Percentiles rank a stretch among this genome's conserved stretches.
Conservation (phyloP, 1,139 yeast species). For the Meyerozyma elateridarum region DNA sequence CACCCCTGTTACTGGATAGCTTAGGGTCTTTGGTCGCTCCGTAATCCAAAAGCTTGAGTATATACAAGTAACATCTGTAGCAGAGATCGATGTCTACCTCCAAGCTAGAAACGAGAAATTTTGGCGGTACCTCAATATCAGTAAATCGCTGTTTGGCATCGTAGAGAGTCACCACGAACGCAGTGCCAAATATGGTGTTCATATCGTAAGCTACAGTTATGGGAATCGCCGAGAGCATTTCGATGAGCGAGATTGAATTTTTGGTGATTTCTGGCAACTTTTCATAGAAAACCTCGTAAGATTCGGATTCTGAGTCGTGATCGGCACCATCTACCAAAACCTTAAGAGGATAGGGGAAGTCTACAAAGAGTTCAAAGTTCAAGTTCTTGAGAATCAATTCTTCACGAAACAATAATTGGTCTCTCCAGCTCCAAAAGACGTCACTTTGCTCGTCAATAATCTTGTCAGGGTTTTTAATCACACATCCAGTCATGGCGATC, state of each 20-base stretch:
- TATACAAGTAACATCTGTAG: slow-evolving; percentile 31
- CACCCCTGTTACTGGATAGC: slow-evolving; percentile 26
- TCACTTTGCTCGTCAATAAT: slow-evolving; percentile 38
- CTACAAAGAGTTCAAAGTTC: slow-evolving; percentile 37
- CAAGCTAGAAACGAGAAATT: slow-evolving; percentile 18
- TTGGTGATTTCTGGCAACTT: slow-evolving; percentile 29
- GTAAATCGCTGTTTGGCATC: slow-evolving; percentile 26
- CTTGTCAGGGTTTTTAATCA: slow-evolving; percentile 28
- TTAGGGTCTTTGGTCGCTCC: slow-evolving; percentile 27
- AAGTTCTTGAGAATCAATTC: slow-evolving; percentile 37
- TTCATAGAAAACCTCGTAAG: slow-evolving; percentile 16
- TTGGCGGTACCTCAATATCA: slow-evolving; percentile 21
- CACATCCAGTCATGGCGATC: slow-evolving; percentile 37
- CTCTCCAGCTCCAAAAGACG: slow-evolving; percentile 45
- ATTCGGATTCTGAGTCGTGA: slow-evolving; percentile 4
- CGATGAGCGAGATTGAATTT: slow-evolving; percentile 33
- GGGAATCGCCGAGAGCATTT: slow-evolving; percentile 40
- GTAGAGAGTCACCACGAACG: slow-evolving; percentile 24
- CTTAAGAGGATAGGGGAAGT: slow-evolving; percentile 35
- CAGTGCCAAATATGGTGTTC: slow-evolving; percentile 30
- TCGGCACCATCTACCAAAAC: slow-evolving; percentile 13
- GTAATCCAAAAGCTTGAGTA: slow-evolving; percentile 24
- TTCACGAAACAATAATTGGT: slow-evolving; percentile 41
- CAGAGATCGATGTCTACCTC: slow-evolving; percentile 19
- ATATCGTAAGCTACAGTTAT: slow-evolving; percentile 33